Evolutionary conservation across 306 rosid species (phyloP), one percentile per base, ranked within the genome.

Genomic region (Dalbergia cochinchinensis): DNA sequence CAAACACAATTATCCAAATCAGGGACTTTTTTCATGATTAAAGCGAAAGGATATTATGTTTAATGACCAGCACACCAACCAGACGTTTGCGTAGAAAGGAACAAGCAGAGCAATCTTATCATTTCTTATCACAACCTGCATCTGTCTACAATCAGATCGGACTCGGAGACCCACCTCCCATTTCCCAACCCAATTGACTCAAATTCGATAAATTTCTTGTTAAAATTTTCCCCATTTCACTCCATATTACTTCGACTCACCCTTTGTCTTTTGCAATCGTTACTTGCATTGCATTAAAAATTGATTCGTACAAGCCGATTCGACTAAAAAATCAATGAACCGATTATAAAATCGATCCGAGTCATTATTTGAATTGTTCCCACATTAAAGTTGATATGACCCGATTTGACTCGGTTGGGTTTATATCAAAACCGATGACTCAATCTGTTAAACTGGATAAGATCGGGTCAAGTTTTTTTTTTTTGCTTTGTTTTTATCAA

Each of bases 201-300:
- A 48, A 61, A 47, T 76, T 76, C 51, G 51, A 62, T 14, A 8
- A 0, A 10, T 50, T 50, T 13, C 2, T 47, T 18, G 41, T 39
- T 8, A n/a, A 39, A 14, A 63, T 9, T 45, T 48, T 64, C 54
- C 39, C 73, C 16, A 5, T 5, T 42, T 73, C 15, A 13, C 33
- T 60, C 58, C 35, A 14, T 18, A 19, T 66, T 81, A 59, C 11
- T 74, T 81, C 50, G 73, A 61, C 71, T 60, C 58, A 26, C 47
- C 58, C 3, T 53, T 73, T 74, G 78, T 79, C 84, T 51, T 19
- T 74, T 60, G 58, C 41, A 69, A 83, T 83, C 44, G 69, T 53
- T 77, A 10, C 48, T 31, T 31, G 65, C 14, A 60, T 39, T 59
- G n/a, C n/a, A n/a, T n/a, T n/a, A n/a, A n/a, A n/a, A n/a, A n/a